Evolutionary conservation across 78 protist species (phyloP), one percentile per base, ranked within the genome.

Genomic region (Dictyostelium purpureum): DNA sequence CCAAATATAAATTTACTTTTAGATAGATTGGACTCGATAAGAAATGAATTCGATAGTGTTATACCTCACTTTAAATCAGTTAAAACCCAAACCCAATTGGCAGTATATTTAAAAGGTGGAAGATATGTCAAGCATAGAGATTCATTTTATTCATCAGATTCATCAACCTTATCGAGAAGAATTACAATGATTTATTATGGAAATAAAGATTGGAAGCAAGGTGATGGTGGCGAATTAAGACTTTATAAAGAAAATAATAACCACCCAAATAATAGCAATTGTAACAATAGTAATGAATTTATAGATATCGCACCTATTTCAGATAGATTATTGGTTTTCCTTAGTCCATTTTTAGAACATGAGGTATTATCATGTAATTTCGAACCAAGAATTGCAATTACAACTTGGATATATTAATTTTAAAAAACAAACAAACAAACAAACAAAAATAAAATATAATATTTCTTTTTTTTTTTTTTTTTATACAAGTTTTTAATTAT

Each of bases 181-280:
- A 85, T 85, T 2, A 85, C 92, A 35, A 49, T 73, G 38, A 85
- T 85, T n/a, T 85, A 85, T 74, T 85, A 85, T 73, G 42, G 42
- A 6, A 85, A 85, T 57, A 43, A 31, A 40, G 42, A 73, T 42
- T 85, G 82, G 80, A 85, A 70, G 26, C 19, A 73, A 31, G 70
- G 69, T 24, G 92, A 85, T 85, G 92, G 80, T 31, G 92, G 92
- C 4, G 76, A 85, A 47, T 51, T 85, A 10, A 37, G 92, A 57
- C 18, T 85, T 14, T 61, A 73, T 57, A 45, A 65, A 12, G 18
- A 52, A 24, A 65, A 59, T 67, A 4, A 35, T 24, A 52, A 82
- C 19, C 18, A 28, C 19, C 42, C 5, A 7, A 42, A 69, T 40
- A 42, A 69, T 38, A 47, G 52, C 12, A 47, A 16, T 47, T 0